phyloP scores from a whole-genome alignment of 2,329 filamentous ascomycete genomes.

The Lachnellula occidentalis region DNA sequence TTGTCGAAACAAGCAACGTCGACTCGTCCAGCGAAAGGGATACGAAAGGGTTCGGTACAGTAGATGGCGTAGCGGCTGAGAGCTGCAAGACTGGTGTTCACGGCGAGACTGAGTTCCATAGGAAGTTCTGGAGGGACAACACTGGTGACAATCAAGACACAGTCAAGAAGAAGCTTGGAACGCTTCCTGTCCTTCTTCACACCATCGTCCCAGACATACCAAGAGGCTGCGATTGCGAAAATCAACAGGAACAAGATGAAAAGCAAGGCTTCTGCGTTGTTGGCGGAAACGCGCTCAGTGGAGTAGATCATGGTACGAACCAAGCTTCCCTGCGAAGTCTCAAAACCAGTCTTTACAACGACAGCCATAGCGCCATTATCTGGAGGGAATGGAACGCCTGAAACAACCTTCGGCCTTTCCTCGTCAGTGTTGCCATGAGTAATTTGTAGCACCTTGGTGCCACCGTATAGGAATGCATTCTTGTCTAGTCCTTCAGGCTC shows the following conservation, averaged over 20 bases:
- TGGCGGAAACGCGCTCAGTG: conserved; percentile 96
- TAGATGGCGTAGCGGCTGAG: conserved; percentile 95
- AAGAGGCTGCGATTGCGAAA: conserved; percentile 94
- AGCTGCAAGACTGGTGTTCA: conserved; percentile 94
- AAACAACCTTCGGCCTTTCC: conserved; percentile 63
- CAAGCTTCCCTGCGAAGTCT: conserved; percentile 95
- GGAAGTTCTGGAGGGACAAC: conserved; percentile 97
- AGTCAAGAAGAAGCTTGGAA: conserved; percentile 94
- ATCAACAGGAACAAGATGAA: conserved; percentile 96
- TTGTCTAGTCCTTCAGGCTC: conserved; percentile 93
- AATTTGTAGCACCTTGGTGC: conserved; percentile 94
- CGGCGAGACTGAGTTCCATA: conserved; percentile 95
- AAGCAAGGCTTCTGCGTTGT: conserved; percentile 90
- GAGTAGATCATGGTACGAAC: conserved; percentile 99
- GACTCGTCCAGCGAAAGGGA: conserved; percentile 90
- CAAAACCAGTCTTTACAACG: conserved; percentile 95
- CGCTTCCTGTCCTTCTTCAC: conserved; percentile 91
- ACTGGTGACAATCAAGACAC: conserved; percentile 93
- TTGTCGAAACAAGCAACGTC: conserved; percentile 99
- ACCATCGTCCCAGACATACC: conserved; percentile 99
- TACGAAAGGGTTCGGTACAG: conserved; percentile 97
- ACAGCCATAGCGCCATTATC: conserved; percentile 92
- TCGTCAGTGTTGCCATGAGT: conserved; percentile 79
- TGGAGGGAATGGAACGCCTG: conserved; percentile 76
- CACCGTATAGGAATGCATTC: conserved; percentile 92